Evolutionary conservation across 1,284 basidiomycete genomes (phyloP).

Genomic region (Ganoderma lucidum): DNA sequence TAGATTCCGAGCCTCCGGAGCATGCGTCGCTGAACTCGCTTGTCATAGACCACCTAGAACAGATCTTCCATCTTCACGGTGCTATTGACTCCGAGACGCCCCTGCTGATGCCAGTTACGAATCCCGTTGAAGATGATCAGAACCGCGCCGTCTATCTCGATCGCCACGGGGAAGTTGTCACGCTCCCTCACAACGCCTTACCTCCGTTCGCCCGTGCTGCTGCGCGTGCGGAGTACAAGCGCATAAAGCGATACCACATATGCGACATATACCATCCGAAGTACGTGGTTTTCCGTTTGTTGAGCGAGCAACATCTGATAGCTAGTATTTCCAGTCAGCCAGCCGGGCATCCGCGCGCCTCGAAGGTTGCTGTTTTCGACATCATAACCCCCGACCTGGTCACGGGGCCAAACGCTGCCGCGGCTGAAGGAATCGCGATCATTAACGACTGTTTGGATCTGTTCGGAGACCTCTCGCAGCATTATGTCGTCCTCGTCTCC

Average conservation of each 20-base stretch:
- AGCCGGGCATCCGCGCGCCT: conserved; percentile 73
- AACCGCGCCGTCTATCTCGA: conserved; percentile 82
- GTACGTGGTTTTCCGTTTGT: conserved; percentile 47
- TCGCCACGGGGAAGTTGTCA: conserved; percentile 82
- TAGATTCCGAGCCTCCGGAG: conserved; percentile 72
- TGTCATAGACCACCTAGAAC: conserved; percentile 78
- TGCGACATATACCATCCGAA: conserved; percentile 74
- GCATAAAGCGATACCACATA: conserved; percentile 93
- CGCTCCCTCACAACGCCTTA: conserved; percentile 81
- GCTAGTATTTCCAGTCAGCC: conserved; percentile 50
- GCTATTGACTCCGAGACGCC: conserved; percentile 89
- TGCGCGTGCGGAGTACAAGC: conserved; percentile 72
- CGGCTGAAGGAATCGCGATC: conserved; percentile 74
- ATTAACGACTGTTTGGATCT: conserved; percentile 69
- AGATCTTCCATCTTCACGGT: conserved; percentile 88
- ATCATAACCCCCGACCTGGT: conserved; percentile 78
- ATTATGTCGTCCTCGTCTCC: conserved; percentile 77
- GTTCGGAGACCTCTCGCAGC: conserved; percentile 72
- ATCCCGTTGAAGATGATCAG: conserved; percentile 61
- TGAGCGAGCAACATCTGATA: not conserved
- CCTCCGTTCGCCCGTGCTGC: conserved; percentile 89
- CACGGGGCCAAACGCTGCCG: conserved; percentile 67
- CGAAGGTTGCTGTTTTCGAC: conserved; percentile 80
- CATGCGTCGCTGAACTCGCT: conserved; percentile 80
- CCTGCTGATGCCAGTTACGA: conserved; percentile 78